A percentile compares a stretch with the other conserved stretches of the same genome.
phyloP scores from a whole-genome alignment of 2,329 filamentous ascomycete species.

The Orbilia oligospora region DNA sequence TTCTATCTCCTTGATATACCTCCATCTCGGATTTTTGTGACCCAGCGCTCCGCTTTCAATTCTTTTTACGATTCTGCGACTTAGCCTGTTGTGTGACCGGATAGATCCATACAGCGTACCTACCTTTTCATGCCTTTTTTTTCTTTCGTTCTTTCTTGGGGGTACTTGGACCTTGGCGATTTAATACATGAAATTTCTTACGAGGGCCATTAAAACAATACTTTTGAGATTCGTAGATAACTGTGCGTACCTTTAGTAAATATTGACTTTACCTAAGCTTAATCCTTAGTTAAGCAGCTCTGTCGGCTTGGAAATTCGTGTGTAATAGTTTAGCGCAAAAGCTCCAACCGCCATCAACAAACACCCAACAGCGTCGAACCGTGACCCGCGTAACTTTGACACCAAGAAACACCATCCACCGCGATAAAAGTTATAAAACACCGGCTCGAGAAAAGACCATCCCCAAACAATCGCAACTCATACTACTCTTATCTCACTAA shows the following conservation, averaged over 20 bases:
- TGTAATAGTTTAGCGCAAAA: neutral
- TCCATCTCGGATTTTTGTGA: conserved; percentile 2
- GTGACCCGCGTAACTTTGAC: conserved; percentile 32
- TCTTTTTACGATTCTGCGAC: neutral
- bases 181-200: conserved; percentile 7
- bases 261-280: neutral
- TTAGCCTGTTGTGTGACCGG: conserved; percentile 41
- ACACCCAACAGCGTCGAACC: conserved; percentile 32
- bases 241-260: neutral
- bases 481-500: neutral
- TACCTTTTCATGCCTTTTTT: neutral
- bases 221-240: neutral
- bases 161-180: conserved; percentile 22
- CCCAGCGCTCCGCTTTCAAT: conserved; percentile 9
- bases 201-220: conserved; percentile 2
- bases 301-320: neutral
- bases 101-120: conserved; percentile 49
- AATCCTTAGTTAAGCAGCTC: too few species aligned
- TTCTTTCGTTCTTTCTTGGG: neutral
- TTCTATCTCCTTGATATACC: conserved; percentile 24
- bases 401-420: neutral
- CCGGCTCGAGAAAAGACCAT: neutral
- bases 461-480: neutral
- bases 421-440: neutral
- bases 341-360: conserved; percentile 25